Conservation (phyloP, 2,329 filamentous ascomycete species). For the Ploettnerulaceae sp. region DNA sequence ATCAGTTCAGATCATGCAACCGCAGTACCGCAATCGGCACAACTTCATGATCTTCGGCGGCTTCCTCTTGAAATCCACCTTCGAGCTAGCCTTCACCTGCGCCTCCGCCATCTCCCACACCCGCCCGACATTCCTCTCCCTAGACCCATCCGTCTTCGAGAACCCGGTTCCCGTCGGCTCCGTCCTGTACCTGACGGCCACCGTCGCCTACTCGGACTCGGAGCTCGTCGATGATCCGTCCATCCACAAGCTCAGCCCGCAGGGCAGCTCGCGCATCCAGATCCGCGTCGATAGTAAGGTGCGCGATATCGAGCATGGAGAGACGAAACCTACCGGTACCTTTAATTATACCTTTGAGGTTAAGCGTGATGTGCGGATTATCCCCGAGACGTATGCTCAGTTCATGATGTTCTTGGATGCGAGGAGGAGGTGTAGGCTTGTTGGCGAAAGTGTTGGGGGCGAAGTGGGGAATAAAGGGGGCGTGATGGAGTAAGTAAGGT, state of each 20-base stretch:
- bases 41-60: conserved; percentile 74
- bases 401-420: conserved; percentile 39
- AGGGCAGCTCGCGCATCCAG: conserved; percentile 56
- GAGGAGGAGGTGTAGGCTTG: conserved; percentile 29
- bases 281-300: conserved; percentile 65
- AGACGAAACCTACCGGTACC: conserved; percentile 61
- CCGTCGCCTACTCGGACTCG: conserved; percentile 63
- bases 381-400: conserved; percentile 45
- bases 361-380: conserved; percentile 58
- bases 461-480: conserved; percentile 10
- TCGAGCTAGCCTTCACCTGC: conserved; percentile 69
- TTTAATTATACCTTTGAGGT: conserved; percentile 71
- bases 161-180: conserved; percentile 68
- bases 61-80: conserved; percentile 65
- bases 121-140: conserved; percentile 61
- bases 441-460: conserved; percentile 8
- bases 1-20: conserved; percentile 70
- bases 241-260: conserved; percentile 33
- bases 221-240: conserved; percentile 36
- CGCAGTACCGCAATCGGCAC: conserved; percentile 63
- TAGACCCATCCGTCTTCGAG: conserved; percentile 67
- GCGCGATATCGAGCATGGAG: conserved; percentile 62
- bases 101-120: conserved; percentile 63
- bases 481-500: conserved; percentile 15
- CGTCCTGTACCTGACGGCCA: conserved; percentile 64